Conservation (phyloP, 2,329 filamentous ascomycete genomes). For the Aspergillus eucalypticola region DNA sequence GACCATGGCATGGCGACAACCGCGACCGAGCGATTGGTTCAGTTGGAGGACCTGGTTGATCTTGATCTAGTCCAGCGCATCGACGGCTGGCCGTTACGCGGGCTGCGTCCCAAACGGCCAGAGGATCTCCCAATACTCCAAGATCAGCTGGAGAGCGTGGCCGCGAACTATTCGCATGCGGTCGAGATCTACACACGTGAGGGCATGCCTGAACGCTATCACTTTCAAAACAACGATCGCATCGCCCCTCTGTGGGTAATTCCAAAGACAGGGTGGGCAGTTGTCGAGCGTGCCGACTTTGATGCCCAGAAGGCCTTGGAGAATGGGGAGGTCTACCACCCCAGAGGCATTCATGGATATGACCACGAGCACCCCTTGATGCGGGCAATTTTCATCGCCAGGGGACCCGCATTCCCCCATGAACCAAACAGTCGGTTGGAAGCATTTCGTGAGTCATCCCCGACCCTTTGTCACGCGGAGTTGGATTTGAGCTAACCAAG, state of each 20-base stretch:
- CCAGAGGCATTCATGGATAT: constrained; percentile 87
- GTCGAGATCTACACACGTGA: constrained; percentile 84
- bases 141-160: constrained; percentile 56
- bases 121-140: constrained; percentile 69
- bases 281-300: constrained; percentile 79
- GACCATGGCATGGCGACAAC: constrained; percentile 99
- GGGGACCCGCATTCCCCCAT: constrained; percentile 90
- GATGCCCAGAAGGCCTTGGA: constrained; percentile 67
- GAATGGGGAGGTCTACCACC: constrained; percentile 70
- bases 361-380: constrained; percentile 94
- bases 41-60: constrained; percentile 87
- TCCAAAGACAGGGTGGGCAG: constrained; percentile 88
- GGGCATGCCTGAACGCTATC: constrained; percentile 89
- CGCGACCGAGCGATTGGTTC: constrained; percentile 73
- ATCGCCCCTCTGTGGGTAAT: constrained; percentile 96
- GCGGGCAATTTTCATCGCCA: constrained; percentile 90
- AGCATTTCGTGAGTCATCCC: constrained; percentile 70
- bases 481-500: constrained; percentile 4
- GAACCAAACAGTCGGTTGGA: constrained; percentile 75
- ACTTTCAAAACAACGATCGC: constrained; percentile 82
- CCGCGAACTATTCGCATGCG: constrained; percentile 58
- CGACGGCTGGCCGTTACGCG: constrained; percentile 93
- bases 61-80: constrained; percentile 73
- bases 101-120: constrained; percentile 74
- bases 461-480: background rate